Evolutionary conservation across 345 rosid genomes (phyloP).

Genomic region (Odontarrhena argentea): DNA sequence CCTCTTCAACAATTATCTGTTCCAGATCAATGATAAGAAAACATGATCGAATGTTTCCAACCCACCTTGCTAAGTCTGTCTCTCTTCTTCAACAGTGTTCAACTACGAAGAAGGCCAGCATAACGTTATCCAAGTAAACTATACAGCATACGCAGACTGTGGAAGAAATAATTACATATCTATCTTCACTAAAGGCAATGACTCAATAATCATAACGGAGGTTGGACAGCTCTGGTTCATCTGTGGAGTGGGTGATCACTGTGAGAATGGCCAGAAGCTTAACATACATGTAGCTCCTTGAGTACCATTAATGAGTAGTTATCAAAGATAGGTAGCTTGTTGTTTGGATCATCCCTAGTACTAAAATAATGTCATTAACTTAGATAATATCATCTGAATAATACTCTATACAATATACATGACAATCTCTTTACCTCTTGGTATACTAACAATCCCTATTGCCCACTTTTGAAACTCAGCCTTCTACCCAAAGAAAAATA

Average conservation of each 20-base stretch:
- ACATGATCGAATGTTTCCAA: background rate
- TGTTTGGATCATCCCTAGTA: constrained; percentile 20
- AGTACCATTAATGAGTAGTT: constrained; percentile 2
- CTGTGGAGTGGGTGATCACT: constrained; percentile 41
- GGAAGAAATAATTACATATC: constrained; percentile 35
- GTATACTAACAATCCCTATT: constrained; percentile 16
- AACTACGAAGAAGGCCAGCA: constrained; percentile 38
- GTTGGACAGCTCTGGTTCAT: constrained; percentile 39
- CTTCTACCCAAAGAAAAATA: constrained; percentile 17
- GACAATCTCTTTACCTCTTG: constrained; percentile 16
- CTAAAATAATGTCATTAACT: constrained; percentile 30
- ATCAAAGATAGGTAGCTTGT: constrained; percentile 27
- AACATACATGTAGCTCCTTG: constrained; percentile 38
- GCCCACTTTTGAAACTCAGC: constrained; percentile 8
- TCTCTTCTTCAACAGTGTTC: constrained; percentile 42
- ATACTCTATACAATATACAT: constrained; percentile 23
- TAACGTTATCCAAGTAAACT: constrained; percentile 52
- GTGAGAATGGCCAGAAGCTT: constrained; percentile 46
- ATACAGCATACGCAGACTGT: constrained; percentile 46
- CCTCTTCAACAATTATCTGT: constrained; percentile 11
- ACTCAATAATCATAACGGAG: constrained; percentile 38
- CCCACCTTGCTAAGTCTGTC: constrained; percentile 16
- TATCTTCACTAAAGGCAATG: constrained; percentile 42
- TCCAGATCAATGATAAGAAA: constrained; percentile 13
- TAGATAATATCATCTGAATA: constrained; percentile 21